phyloP scores from a whole-genome alignment of 139 green algal genomes.

The Astrephomene gubernaculifera region DNA sequence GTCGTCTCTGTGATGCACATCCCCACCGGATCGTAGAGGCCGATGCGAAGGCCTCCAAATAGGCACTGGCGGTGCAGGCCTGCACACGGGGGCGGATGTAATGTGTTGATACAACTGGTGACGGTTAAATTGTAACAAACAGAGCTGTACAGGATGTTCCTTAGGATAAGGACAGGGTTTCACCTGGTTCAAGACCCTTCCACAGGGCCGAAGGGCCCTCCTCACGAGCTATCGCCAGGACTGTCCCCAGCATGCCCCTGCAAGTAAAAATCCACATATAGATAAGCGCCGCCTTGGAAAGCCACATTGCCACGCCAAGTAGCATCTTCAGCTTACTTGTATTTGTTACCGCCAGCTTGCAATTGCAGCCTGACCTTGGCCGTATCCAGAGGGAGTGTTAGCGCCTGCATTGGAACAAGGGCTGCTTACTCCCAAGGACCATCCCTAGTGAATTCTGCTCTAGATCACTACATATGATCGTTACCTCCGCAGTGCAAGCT shows the following conservation, averaged over 20 bases:
- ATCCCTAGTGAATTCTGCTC: too few species aligned
- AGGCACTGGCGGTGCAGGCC: conserved; percentile 95
- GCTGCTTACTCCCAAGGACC: background rate
- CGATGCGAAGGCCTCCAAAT: conserved; percentile 97
- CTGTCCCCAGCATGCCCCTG: conserved; percentile 93
- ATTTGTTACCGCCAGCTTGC: conserved; percentile 72
- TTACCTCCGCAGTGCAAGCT: conserved; percentile 86
- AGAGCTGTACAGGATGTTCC: too few species aligned
- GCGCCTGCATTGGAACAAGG: conserved; percentile 50
- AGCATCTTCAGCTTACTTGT: conserved; percentile 57
- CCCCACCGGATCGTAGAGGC: conserved; percentile 96
- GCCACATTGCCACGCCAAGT: background rate
- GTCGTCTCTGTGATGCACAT: too few species aligned
- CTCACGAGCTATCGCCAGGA: conserved; percentile 90
- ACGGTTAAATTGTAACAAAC: too few species aligned
- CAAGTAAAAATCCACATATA: background rate
- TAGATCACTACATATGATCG: background rate
- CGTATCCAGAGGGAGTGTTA: conserved; percentile 94
- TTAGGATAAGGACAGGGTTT: background rate
- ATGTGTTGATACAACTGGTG: too few species aligned
- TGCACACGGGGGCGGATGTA: too few species aligned
- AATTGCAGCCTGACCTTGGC: conserved; percentile 97
- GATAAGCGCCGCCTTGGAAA: background rate
- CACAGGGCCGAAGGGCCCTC: conserved; percentile 92
- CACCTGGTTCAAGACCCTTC: conserved; percentile 93